These are phyloP conservation scores for Rhynchospora breviuscula DNA, from an alignment of 176 grass and related monocot species.

Conservation along the genomic window DNA sequence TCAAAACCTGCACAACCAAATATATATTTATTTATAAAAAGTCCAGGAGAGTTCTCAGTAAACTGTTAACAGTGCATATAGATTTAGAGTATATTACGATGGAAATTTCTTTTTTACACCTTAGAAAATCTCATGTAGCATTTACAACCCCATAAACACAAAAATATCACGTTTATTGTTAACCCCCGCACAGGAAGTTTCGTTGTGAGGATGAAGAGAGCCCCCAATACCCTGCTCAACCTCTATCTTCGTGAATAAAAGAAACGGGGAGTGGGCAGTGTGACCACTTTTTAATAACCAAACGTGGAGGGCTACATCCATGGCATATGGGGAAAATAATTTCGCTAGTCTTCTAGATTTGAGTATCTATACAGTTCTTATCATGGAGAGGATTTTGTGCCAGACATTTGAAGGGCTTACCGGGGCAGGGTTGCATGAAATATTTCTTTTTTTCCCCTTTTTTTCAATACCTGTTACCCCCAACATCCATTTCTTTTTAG, in stretches of 20 bases:
- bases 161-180: background rate
- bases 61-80: background rate
- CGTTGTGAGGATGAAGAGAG: too few relatives aligned
- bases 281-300: background rate
- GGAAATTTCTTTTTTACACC: background rate
- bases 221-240: background rate
- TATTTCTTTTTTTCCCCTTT: background rate
- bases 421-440: background rate
- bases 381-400: background rate
- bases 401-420: background rate
- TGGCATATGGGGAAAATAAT: background rate
- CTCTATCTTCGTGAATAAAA: background rate
- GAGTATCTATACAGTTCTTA: background rate
- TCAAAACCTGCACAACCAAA: slow-evolving; percentile 49
- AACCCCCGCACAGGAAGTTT: too few relatives aligned
- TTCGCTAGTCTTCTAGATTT: background rate
- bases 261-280: background rate
- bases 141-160: background rate
- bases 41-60: background rate
- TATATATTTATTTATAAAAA: slow-evolving; percentile 7
- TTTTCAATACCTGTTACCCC: too few relatives aligned
- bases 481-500: too few relatives aligned
- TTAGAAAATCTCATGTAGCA: background rate
- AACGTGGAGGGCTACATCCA: background rate
- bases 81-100: background rate